A percentile compares a stretch with the other conserved stretches of the same genome.
Conservation (phyloP, 768 basidiomycete genomes). For the Suillus luteus region DNA sequence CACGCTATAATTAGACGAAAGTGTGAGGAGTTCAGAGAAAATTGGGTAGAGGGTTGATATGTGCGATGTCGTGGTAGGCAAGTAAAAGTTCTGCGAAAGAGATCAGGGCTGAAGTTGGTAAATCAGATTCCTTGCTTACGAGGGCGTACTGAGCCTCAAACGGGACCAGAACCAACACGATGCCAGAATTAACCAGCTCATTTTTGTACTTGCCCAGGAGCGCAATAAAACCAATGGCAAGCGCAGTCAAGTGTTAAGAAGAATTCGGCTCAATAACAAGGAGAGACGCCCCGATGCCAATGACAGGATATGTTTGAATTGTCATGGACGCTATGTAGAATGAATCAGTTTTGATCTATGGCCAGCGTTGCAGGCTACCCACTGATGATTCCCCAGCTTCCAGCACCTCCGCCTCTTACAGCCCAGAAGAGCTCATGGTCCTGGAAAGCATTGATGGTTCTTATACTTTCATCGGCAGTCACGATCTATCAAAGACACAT, state of each 20-base stretch:
- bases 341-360: neutral
- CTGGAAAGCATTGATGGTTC: constrained; percentile 42
- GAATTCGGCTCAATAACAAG: constrained; percentile 14
- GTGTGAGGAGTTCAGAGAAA: too few species aligned
- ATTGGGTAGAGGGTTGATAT: neutral
- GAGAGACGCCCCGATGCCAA: constrained; percentile 17
- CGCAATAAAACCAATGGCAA: constrained; percentile 23
- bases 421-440: constrained; percentile 57
- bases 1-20: constrained; percentile 14
- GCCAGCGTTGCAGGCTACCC: constrained; percentile 6
- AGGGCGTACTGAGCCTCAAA: constrained; percentile 15
- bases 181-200: constrained; percentile 16
- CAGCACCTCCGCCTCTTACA: constrained; percentile 52
- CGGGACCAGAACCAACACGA: constrained; percentile 10
- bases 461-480: constrained; percentile 40
- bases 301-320: constrained; percentile 14
- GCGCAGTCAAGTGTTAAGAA: constrained; percentile 15
- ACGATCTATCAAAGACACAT: constrained; percentile 32
- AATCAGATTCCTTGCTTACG: constrained; percentile 13
- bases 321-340: constrained; percentile 20
- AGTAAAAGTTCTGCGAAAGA: constrained; percentile 13
- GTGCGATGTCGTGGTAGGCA: constrained; percentile 10
- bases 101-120: neutral
- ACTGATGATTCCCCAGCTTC: constrained; percentile 51
- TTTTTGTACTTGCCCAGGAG: constrained; percentile 25